A percentile compares a stretch with the other conserved stretches of the same genome.
phyloP scores from a whole-genome alignment of 1,284 basidiomycete species.

The Cutaneotrichosporon curvatum region DNA sequence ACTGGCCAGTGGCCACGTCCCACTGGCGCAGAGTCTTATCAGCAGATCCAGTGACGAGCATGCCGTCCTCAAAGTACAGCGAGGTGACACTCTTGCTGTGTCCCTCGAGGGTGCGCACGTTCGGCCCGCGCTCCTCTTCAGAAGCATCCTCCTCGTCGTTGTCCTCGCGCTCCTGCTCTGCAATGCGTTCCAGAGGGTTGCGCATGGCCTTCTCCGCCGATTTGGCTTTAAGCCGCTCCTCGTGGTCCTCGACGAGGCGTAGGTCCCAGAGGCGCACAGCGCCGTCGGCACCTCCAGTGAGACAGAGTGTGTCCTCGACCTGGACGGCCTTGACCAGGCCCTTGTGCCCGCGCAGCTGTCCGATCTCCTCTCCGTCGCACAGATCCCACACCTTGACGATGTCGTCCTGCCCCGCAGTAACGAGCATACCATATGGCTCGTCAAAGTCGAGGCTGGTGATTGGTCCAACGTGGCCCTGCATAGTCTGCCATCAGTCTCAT shows the following conservation, averaged over 20 bases:
- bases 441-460: slow-evolving; percentile 90
- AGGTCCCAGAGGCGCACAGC: slow-evolving; percentile 82
- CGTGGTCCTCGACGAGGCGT: slow-evolving; percentile 66
- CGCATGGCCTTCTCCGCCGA: slow-evolving; percentile 31
- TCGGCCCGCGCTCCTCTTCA: slow-evolving; percentile 56
- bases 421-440: slow-evolving; percentile 90
- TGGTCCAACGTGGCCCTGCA: slow-evolving; percentile 70
- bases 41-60: slow-evolving; percentile 89
- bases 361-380: slow-evolving; percentile 63
- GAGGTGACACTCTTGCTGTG: slow-evolving; percentile 88
- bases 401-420: slow-evolving; percentile 65
- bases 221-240: slow-evolving; percentile 55
- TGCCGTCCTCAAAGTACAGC: slow-evolving; percentile 91
- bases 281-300: slow-evolving; percentile 85
- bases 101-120: slow-evolving; percentile 73
- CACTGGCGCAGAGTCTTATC: slow-evolving; percentile 98
- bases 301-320: slow-evolving; percentile 83
- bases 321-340: slow-evolving; percentile 80
- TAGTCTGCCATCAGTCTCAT: slow-evolving; percentile 52
- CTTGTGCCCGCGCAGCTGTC: slow-evolving; percentile 67
- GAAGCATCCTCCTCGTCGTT: slow-evolving; percentile 24
- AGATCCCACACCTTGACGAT: slow-evolving; percentile 55
- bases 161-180: slow-evolving; percentile 28
- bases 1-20: slow-evolving; percentile 95
- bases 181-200: slow-evolving; percentile 38